Evolutionary conservation across 306 rosid species (phyloP), one percentile per base, ranked within the genome.

Genomic region (Vigna reflexopilosa): DNA sequence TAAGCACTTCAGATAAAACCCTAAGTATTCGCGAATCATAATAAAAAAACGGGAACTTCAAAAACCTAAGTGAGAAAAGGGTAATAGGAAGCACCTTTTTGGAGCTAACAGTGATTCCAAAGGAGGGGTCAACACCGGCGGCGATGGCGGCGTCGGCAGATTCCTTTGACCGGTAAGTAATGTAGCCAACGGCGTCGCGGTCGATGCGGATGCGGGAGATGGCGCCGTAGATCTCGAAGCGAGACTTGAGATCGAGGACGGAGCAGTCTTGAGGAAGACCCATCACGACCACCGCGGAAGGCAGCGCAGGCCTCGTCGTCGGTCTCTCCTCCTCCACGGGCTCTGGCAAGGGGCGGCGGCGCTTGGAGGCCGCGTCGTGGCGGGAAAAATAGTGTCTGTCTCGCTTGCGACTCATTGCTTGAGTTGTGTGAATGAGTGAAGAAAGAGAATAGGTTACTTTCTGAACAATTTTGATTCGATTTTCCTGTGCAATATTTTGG

Each of bases 161-260:
- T 57, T 89, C 96, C 81, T 91, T 84, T 34, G 71, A 72, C 58
- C 96, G 92, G 80, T 47, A 94, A 9, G 90, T 85, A 59, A 94
- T 75, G 75, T 87, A 88, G 7, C 96, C 97, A 48, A 89, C 87
- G 34, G 85, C 86, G 66, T 84, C 94, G 8, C 96, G 94, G 90
- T 89, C 94, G 74, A 94, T 92, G 70, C 97, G 98, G 84, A 92
- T 94, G 86, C 97, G 95, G 47, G 93, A 87, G 72, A 92, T 92
- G 55, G 92, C 44, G 45, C 98, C 97, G 80, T 94, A 94, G 88
- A 94, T 94, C 86, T 92, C 97, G 80, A 94, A 94, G 34, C 98
- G 94, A 61, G 96, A 89, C 79, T 94, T 94, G 75, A 94, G 91
- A 76, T 94, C 94, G 40, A 94, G 93, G 28, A 94, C 97, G 4